Percentiles rank a stretch among this genome's conserved stretches.
These are phyloP conservation scores for Ampelocalamus luodianensis DNA, from an alignment of 176 grass and related monocot genomes.

Conservation along the genomic window DNA sequence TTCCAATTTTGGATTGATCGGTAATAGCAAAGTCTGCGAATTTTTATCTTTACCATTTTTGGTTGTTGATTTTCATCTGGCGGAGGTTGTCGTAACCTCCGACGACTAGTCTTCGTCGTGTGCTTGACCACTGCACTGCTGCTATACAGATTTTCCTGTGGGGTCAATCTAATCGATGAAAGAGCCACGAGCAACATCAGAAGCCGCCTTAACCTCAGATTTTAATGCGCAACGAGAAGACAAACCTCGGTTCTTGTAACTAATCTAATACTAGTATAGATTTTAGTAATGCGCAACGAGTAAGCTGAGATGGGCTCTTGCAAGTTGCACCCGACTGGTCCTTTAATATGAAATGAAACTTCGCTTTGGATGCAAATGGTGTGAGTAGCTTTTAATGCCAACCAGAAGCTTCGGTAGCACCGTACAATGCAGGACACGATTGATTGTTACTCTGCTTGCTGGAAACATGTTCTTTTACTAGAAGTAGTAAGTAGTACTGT, in stretches of 20 bases:
- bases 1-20: neutral
- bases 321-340: neutral
- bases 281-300: constrained; percentile 2
- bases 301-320: neutral
- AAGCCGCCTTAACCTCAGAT: neutral
- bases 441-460: no score
- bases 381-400: neutral
- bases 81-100: neutral
- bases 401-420: no score
- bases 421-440: no score
- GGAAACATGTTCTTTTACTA: neutral
- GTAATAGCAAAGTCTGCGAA: neutral
- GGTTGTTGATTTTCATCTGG: neutral
- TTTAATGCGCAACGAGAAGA: neutral
- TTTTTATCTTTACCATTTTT: neutral
- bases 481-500: no score
- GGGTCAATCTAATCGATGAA: neutral
- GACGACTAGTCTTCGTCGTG: neutral
- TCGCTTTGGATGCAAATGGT: neutral
- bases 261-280: neutral
- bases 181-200: neutral
- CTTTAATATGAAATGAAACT: neutral
- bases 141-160: neutral
- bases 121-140: neutral
- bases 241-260: neutral